These are phyloP conservation scores for Dendrobium nobile DNA, from an alignment of 106 monocot genomes.

Conservation along the genomic window DNA sequence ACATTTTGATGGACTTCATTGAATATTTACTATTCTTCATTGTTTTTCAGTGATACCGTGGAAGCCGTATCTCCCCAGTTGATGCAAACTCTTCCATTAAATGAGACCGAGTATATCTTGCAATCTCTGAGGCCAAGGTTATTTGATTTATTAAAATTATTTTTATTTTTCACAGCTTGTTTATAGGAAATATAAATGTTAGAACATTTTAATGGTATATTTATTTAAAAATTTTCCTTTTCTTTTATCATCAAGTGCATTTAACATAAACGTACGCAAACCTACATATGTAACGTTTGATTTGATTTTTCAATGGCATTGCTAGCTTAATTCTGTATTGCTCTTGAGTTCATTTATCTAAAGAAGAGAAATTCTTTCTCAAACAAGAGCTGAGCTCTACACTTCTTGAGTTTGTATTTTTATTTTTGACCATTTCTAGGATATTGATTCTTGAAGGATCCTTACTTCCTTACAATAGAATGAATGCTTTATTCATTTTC, in stretches of 20 bases:
- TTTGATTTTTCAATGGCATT: no score
- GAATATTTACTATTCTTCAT: neutral
- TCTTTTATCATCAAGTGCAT: neutral
- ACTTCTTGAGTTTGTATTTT: no score
- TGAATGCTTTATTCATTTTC: no score
- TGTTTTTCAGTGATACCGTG: conserved; percentile 16
- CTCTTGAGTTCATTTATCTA: no score
- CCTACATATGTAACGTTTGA: neutral
- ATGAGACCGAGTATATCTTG: conserved; percentile 51
- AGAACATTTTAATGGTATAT: neutral
- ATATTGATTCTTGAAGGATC: no score
- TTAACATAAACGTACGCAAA: neutral
- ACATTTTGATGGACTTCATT: neutral
- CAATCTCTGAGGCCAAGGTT: conserved; percentile 57
- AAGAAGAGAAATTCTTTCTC: no score
- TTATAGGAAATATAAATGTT: neutral
- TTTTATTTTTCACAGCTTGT: neutral
- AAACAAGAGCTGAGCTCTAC: no score
- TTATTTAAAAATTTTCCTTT: neutral
- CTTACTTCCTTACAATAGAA: no score
- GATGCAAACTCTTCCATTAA: conserved; percentile 33
- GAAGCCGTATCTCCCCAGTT: conserved; percentile 23
- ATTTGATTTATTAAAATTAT: neutral
- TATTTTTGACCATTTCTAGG: no score
- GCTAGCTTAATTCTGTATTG: no score